phyloP scores from a whole-genome alignment of 768 basidiomycete species.

The Collybia sordida region DNA sequence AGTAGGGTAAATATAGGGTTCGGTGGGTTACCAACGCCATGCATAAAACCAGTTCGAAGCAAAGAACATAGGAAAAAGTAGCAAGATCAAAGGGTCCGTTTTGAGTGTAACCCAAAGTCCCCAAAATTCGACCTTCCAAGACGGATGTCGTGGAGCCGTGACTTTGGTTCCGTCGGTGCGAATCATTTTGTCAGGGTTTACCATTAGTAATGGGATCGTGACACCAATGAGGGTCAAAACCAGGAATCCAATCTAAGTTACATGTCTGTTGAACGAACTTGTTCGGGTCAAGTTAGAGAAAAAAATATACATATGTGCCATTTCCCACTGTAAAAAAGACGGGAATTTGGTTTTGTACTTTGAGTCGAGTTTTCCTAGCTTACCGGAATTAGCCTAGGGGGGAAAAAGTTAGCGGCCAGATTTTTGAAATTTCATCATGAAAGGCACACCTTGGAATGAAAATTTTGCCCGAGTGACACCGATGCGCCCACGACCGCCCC shows the following conservation, averaged over 20 bases:
- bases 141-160: constrained; percentile 59
- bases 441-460: constrained; percentile 51
- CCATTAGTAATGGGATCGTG: constrained; percentile 66
- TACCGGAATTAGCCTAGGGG: constrained; percentile 37
- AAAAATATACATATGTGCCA: constrained; percentile 66
- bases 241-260: constrained; percentile 72
- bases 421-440: not conserved
- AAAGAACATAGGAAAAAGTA: constrained; percentile 86
- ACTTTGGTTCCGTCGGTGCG: constrained; percentile 77
- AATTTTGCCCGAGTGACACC: constrained; percentile 73
- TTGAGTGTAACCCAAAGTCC: constrained; percentile 67
- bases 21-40: constrained; percentile 57
- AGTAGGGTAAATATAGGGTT: constrained; percentile 4
- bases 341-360: not conserved
- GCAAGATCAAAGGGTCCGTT: constrained; percentile 68
- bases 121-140: constrained; percentile 76
- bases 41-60: constrained; percentile 87
- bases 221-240: constrained; percentile 71
- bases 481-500: constrained; percentile 79
- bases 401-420: constrained; percentile 14
- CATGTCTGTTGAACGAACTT: constrained; percentile 1
- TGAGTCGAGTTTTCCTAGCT: constrained; percentile 9
- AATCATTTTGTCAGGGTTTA: constrained; percentile 68
- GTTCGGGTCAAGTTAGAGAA: not conserved
- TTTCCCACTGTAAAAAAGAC: constrained; percentile 51